Percentiles rank a stretch among this genome's conserved stretches.
phyloP scores from a whole-genome alignment of 2,329 filamentous ascomycete genomes.

The Penicillium paneum region DNA sequence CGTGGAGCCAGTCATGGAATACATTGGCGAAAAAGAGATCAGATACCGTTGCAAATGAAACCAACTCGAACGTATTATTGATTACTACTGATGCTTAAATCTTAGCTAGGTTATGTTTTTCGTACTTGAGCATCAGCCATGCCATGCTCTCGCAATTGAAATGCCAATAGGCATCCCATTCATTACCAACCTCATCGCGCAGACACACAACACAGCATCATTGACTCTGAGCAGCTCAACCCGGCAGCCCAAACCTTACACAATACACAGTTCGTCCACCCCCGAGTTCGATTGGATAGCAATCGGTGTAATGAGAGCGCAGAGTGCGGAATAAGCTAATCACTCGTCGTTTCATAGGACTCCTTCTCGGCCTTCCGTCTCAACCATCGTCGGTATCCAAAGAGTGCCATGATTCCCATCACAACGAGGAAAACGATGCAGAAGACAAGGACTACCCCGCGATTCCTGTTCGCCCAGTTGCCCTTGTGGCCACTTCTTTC shows the following conservation, averaged over 20 bases:
- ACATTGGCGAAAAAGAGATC: background rate
- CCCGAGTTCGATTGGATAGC: background rate
- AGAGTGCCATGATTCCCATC: conserved; percentile 50
- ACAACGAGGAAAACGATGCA: conserved; percentile 57
- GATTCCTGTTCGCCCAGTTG: conserved; percentile 53
- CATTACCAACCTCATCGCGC: background rate
- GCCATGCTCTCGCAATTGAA: background rate
- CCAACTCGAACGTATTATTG: background rate
- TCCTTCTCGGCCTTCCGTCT: conserved; percentile 29
- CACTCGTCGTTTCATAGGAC: conserved; percentile 17
- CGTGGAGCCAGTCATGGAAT: no score
- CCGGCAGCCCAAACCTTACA: no score
- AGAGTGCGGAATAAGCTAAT: background rate
- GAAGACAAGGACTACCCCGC: conserved; percentile 62
- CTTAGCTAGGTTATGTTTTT: background rate
- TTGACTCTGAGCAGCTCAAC: background rate
- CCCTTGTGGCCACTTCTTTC: conserved; percentile 37
- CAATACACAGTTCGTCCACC: background rate
- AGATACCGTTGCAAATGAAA: background rate
- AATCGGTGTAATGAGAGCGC: accelerated
- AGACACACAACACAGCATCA: background rate
- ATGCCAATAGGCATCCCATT: no score
- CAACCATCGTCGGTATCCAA: conserved; percentile 47
- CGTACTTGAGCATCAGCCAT: background rate
- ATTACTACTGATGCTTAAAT: background rate